Conservation (phyloP, 2,329 filamentous ascomycete genomes). For the Arthrobotrys megalospora region DNA sequence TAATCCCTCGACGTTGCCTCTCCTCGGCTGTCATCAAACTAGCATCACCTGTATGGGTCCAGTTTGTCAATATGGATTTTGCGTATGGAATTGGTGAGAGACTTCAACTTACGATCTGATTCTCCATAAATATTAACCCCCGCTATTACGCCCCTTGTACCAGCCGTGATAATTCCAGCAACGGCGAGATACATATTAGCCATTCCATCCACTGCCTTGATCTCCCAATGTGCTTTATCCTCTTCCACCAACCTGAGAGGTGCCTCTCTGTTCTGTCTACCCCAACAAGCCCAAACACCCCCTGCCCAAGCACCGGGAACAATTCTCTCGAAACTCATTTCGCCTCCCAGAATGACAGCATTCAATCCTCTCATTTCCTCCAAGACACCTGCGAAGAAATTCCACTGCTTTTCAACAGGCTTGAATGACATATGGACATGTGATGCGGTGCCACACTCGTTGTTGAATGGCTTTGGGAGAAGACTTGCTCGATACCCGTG, state of each 20-base stretch:
- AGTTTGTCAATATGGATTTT: background rate
- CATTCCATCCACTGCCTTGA: slow-evolving; percentile 83
- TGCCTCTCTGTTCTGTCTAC: slow-evolving; percentile 83
- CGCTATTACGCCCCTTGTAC: slow-evolving; percentile 72
- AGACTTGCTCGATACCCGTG: slow-evolving; percentile 79
- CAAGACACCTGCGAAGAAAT: slow-evolving; percentile 81
- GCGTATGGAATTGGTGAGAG: background rate
- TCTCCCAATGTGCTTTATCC: slow-evolving; percentile 78
- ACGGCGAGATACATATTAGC: slow-evolving; percentile 83
- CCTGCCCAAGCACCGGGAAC: slow-evolving; percentile 81
- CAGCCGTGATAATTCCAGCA: slow-evolving; percentile 75
- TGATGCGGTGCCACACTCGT: slow-evolving; percentile 77
- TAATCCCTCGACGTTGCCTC: slow-evolving; percentile 72
- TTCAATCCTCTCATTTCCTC: slow-evolving; percentile 76
- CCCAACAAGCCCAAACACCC: slow-evolving; percentile 85
- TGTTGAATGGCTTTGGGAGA: slow-evolving; percentile 78
- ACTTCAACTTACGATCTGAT: slow-evolving; percentile 70
- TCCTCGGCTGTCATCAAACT: slow-evolving; percentile 70
- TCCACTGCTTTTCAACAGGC: slow-evolving; percentile 68
- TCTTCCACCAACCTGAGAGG: slow-evolving; percentile 78
- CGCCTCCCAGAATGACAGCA: slow-evolving; percentile 78
- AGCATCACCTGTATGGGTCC: slow-evolving; percentile 70
- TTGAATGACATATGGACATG: slow-evolving; percentile 73
- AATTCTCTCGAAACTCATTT: slow-evolving; percentile 78
- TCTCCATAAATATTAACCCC: slow-evolving; percentile 69